phyloP scores from a whole-genome alignment of 495 filamentous ascomycete species.

The Aspergillus nidulans region DNA sequence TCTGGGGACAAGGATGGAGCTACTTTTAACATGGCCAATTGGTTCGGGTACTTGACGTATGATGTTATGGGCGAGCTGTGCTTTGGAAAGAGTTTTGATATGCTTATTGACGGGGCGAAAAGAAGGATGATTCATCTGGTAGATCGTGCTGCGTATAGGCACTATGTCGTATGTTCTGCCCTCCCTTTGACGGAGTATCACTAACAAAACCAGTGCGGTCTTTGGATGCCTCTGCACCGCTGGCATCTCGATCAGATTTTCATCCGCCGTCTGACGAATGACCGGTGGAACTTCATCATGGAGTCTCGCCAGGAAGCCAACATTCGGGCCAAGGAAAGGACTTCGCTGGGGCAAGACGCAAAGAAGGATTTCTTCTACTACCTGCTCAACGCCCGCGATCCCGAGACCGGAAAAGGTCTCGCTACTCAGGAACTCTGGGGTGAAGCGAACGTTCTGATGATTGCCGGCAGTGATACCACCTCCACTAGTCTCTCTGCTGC shows the following conservation, averaged over 20 bases:
- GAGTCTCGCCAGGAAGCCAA: slow-evolving; percentile 54
- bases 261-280: slow-evolving; percentile 51
- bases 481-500: slow-evolving; percentile 53
- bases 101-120: slow-evolving; percentile 47
- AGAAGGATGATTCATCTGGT: slow-evolving; percentile 46
- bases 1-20: slow-evolving; percentile 17
- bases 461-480: slow-evolving; percentile 56
- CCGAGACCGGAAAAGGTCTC: slow-evolving; percentile 60
- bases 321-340: slow-evolving; percentile 48
- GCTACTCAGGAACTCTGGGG: slow-evolving; percentile 63
- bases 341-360: slow-evolving; percentile 46
- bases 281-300: slow-evolving; percentile 59
- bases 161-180: slow-evolving; percentile 45
- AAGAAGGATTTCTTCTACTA: slow-evolving; percentile 63
- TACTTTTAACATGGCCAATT: slow-evolving; percentile 45
- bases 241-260: slow-evolving; percentile 55
- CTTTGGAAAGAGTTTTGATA: slow-evolving; percentile 51
- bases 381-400: slow-evolving; percentile 54
- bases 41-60: slow-evolving; percentile 51
- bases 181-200: not conserved
- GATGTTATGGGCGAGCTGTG: slow-evolving; percentile 51
- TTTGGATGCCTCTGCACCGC: slow-evolving; percentile 52
- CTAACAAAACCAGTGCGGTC: slow-evolving; percentile 45
- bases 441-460: slow-evolving; percentile 62
- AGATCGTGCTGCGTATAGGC: slow-evolving; percentile 48